These are phyloP conservation scores for Dunaliella salina DNA, from an alignment of 163 green algal genomes.

Conservation along the genomic window DNA sequence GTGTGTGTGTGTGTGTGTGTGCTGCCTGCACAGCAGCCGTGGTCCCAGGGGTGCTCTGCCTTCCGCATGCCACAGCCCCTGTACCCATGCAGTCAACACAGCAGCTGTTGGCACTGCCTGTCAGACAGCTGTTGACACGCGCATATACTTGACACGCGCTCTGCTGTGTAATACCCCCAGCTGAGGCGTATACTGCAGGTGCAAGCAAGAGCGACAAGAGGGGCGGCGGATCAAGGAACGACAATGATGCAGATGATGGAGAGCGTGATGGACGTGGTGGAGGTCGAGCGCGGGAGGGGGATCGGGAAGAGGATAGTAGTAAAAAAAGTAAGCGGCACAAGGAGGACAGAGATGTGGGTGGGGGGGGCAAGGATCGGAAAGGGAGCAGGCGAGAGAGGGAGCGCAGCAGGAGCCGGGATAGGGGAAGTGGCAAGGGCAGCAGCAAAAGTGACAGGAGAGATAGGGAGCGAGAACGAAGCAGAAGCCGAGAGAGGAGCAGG, in stretches of 20 bases:
- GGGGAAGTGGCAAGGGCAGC: neutral
- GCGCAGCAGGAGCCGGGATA: neutral
- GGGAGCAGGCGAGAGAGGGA: neutral
- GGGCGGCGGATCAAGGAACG: neutral
- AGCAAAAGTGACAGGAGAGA: neutral
- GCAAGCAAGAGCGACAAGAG: neutral
- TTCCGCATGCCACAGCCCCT: too few species aligned
- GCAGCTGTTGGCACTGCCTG: neutral
- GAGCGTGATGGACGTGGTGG: neutral
- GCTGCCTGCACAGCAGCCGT: neutral
- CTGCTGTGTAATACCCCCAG: neutral
- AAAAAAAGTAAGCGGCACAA: neutral
- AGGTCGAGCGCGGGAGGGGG: too few species aligned
- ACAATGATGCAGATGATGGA: neutral
- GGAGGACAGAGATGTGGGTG: neutral
- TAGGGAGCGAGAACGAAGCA: neutral
- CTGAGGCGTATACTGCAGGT: neutral
- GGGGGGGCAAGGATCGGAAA: neutral
- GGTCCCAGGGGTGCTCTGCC: neutral
- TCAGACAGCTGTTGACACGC: neutral
- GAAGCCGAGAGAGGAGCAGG: neutral
- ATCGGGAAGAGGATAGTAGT: neutral
- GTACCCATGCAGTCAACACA: too few species aligned
- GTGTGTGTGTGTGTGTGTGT: neutral
- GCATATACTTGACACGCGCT: neutral